Base-by-base conservation (phyloP, 1,284 basidiomycete species). In the Somion occarium region DNA sequence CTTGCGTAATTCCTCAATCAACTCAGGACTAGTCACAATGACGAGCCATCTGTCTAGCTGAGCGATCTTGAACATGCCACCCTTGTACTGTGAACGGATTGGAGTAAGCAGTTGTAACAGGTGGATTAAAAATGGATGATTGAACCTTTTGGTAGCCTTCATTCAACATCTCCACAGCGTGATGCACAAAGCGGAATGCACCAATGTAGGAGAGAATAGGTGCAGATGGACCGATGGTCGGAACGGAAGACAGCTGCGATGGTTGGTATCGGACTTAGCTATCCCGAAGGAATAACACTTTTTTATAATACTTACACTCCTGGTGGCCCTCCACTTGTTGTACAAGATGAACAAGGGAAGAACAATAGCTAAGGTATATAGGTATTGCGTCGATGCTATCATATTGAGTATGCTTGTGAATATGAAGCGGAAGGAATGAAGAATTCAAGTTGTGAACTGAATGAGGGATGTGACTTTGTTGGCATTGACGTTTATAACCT, bases 1-100 rank as follows among this genome's bases (percentile, higher is more conserved):
- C 27, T 60, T 70, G 2, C 67, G 60, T 11, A 79, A 44, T 39
- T 80, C 76, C 3, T 77, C 71, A 3, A 74, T 60, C 19, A 68
- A 56, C 20, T 63, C 56, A 0, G 54, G 62, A 3, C 61, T 68
- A 24, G 59, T 68, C 1, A 75, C 52, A 22, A 79, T 38, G 15
- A 80, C 64, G 0, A 66, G 50, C 77, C 76, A 79, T 34, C 59
- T 56, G 23, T 62, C 61, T 1, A 68, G 51, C 1, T 64, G 59
- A 0, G 75, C 61, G 1, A 80, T 53, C 52, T 73, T 76, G 66
- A 77, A 79, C 2, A 64, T 58, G 0, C 52, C 50, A 1, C 63
- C 60, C 12, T 64, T 67, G 53, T 71, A 66, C 73, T 74, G 48
- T 43, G 4, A 9, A 43, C n/a, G n/a, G n/a, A n/a, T n/a, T n/a